These are phyloP conservation scores for Proliferodiscus dingleyae DNA, from an alignment of 2,329 filamentous ascomycete genomes.

Conservation along the genomic window DNA sequence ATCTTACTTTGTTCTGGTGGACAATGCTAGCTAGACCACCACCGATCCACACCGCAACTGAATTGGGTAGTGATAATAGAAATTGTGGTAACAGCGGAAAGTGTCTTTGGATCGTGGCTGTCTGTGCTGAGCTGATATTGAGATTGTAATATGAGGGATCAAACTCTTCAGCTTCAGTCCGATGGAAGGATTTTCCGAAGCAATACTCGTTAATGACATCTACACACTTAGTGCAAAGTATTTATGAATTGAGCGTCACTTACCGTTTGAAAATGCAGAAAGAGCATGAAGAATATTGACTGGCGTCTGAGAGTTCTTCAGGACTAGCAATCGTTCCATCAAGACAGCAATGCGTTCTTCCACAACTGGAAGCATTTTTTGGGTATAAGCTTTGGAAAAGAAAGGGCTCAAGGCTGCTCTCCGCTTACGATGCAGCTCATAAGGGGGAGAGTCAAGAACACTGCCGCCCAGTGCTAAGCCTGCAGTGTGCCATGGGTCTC, in stretches of 20 bases:
- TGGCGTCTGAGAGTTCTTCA: slow-evolving; percentile 4
- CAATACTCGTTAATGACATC: slow-evolving; percentile 27
- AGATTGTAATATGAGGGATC: slow-evolving; percentile 9
- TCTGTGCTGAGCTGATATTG: background rate
- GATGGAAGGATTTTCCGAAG: slow-evolving; percentile 16
- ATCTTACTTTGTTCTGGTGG: slow-evolving; percentile 1
- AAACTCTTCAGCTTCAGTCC: slow-evolving; percentile 10
- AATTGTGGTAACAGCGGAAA: slow-evolving; percentile 8
- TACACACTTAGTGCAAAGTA: background rate
- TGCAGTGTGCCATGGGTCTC: slow-evolving; percentile 13
- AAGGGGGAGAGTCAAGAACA: slow-evolving; percentile 3
- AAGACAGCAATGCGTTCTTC: slow-evolving; percentile 14
- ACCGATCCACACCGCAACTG: slow-evolving; percentile 2
- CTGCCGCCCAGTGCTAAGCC: slow-evolving; percentile 6
- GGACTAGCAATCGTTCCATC: slow-evolving; percentile 1
- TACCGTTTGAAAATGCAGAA: slow-evolving; percentile 15
- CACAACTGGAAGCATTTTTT: slow-evolving; percentile 15
- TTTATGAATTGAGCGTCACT: background rate
- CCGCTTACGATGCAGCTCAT: slow-evolving; percentile 19
- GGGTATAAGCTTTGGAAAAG: slow-evolving; percentile 17
- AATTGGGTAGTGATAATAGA: slow-evolving; percentile 8
- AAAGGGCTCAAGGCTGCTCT: slow-evolving; percentile 20
- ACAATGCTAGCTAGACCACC: slow-evolving; percentile 6
- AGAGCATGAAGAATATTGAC: slow-evolving; percentile 13
- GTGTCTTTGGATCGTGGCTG: slow-evolving; percentile 6